Base-by-base conservation (phyloP, 176 grass and related monocot genomes). In the Calamus simplicifolius region DNA sequence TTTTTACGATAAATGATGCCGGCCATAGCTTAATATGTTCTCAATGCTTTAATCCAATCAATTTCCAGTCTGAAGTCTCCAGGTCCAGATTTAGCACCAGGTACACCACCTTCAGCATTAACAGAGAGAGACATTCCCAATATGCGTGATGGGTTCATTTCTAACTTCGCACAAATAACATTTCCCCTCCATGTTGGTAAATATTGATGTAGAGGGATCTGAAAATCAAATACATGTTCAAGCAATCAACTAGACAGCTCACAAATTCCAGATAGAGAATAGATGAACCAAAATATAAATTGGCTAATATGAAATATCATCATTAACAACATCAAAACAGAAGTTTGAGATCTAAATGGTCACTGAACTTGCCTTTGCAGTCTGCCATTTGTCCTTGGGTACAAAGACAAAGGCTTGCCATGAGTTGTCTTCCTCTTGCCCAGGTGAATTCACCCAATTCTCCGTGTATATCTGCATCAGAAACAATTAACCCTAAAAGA, bases 31-130 rank as follows among this genome's bases (percentile, higher is more conserved):
- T 43, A 43, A 12, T 67, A 67, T 13, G 71, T 70, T 64, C 87
- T 88, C 56, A 92, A 31, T 23, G 93, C 93, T 61, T 98, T 92
- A 63, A 92, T 92, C 93, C 93, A 89, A 79, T 92, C 93, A 67
- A 92, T 71, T 67, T 91, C 84, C 51, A 92, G 57, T 72, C 59
- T 81, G 38, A 98, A 98, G 54, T 89, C 70, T 1, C 93, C 93
- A 23, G 93, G 73, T 15, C 84, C 93, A 10, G 75, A 73, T 81
- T 69, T 80, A 31, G 87, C 87, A 83, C 87, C 87, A 64, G 84
- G 84, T 58, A 92, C 79, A 16, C 81, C 87, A 5, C 84, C 87
- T 71, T 83, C 81, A 15, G 87, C 87, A 60, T 98, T 92, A 48
- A 92, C 76, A 56, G 87, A 92, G 23, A 92, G 75, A 49, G 87